A percentile compares a stretch with the other conserved stretches of the same genome.
These are phyloP conservation scores for Blastobotrys ciferrii DNA, from an alignment of 1,139 yeast species.

Conservation along the genomic window DNA sequence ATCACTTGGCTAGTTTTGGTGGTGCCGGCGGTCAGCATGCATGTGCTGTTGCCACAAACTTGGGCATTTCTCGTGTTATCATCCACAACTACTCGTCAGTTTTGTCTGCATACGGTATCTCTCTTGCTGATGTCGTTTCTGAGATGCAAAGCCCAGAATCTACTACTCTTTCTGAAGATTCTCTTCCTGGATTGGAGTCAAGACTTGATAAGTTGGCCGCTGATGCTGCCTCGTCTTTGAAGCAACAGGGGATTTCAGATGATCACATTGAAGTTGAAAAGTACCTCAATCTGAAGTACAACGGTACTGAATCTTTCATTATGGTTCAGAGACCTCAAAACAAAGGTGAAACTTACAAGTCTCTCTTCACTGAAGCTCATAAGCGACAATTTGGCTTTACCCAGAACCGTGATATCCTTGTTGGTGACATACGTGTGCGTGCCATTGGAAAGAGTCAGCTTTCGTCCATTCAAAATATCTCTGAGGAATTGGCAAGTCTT, in stretches of 20 bases:
- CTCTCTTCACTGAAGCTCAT: slow-evolving; percentile 51
- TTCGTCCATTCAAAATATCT: slow-evolving; percentile 24
- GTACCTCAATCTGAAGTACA: slow-evolving; percentile 73
- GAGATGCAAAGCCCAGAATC: slow-evolving; percentile 57
- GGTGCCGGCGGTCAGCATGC: slow-evolving; percentile 60
- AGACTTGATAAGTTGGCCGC: slow-evolving; percentile 40
- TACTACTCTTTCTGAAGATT: slow-evolving; percentile 35
- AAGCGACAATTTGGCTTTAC: slow-evolving; percentile 69
- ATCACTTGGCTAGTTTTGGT: slow-evolving; percentile 51
- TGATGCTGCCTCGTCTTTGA: slow-evolving; percentile 40
- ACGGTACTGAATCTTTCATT: slow-evolving; percentile 83
- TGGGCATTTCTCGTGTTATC: slow-evolving; percentile 44
- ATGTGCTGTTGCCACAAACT: slow-evolving; percentile 45
- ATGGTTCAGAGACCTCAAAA: slow-evolving; percentile 52
- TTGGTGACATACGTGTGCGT: slow-evolving; percentile 80
- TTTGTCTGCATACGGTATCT: slow-evolving; percentile 52
- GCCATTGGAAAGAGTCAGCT: slow-evolving; percentile 49
- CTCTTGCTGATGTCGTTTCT: slow-evolving; percentile 52
- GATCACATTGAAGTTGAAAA: slow-evolving; percentile 50
- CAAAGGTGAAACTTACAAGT: slow-evolving; percentile 32
- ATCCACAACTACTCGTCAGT: slow-evolving; percentile 51
- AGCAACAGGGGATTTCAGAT: slow-evolving; percentile 46
- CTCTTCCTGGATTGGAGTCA: slow-evolving; percentile 32
- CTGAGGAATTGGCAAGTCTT: slow-evolving; percentile 21
- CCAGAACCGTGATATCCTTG: slow-evolving; percentile 60